A percentile compares a stretch with the other conserved stretches of the same genome.
phyloP scores from a whole-genome alignment of 1,284 basidiomycete species.

The Phenoliferia sp. region DNA sequence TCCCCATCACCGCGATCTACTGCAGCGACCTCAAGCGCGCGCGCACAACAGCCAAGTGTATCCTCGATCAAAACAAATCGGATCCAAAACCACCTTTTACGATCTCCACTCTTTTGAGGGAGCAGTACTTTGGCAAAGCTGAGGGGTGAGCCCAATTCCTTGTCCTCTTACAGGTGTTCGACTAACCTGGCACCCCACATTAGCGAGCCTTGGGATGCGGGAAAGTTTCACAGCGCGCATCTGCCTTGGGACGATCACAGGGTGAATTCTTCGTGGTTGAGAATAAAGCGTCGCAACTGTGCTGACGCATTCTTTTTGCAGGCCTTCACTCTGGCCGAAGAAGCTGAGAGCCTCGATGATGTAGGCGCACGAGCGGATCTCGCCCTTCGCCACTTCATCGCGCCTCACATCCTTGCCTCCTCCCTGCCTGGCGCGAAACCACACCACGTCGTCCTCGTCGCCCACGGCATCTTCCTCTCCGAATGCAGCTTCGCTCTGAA shows the following conservation, averaged over 20 bases:
- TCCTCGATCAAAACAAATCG: constrained; percentile 49
- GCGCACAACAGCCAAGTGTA: constrained; percentile 59
- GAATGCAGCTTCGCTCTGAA: constrained; percentile 45
- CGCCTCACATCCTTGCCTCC: constrained; percentile 52
- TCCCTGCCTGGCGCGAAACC: constrained; percentile 16
- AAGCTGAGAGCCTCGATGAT: constrained; percentile 67
- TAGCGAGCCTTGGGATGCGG: constrained; percentile 32
- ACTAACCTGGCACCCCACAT: neutral
- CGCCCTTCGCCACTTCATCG: constrained; percentile 56
- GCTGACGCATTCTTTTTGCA: neutral
- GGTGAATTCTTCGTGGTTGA: no score
- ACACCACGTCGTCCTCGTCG: constrained; percentile 53
- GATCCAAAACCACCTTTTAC: constrained; percentile 54
- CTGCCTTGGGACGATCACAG: constrained; percentile 39
- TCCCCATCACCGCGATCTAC: constrained; percentile 54
- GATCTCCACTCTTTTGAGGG: constrained; percentile 44
- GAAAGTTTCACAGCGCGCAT: constrained; percentile 25
- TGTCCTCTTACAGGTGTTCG: neutral
- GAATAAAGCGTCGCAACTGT: no score
- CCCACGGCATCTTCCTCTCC: constrained; percentile 71
- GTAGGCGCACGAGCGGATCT: constrained; percentile 57
- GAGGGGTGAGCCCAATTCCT: constrained; percentile 60
- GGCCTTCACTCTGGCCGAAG: constrained; percentile 46
- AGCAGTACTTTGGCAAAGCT: constrained; percentile 60
- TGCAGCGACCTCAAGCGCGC: constrained; percentile 77